Percentiles rank a stretch among this genome's conserved stretches.
Evolutionary conservation across 306 rosid genomes (phyloP).

Genomic region (Myrica gale): DNA sequence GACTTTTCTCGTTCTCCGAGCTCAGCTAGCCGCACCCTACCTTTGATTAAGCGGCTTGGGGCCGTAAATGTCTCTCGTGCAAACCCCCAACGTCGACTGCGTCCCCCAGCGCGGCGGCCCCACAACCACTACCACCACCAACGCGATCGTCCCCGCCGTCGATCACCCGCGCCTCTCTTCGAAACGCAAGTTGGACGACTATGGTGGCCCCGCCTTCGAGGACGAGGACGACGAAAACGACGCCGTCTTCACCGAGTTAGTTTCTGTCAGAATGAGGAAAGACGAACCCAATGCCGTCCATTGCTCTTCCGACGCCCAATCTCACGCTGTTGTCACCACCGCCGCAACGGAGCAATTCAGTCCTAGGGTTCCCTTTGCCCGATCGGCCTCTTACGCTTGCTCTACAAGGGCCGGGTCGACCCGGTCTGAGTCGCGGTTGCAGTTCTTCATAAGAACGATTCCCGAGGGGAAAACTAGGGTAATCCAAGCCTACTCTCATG

Average conservation of each 20-base stretch:
- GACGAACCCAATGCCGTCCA: slow-evolving; percentile 51
- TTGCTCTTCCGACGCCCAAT: slow-evolving; percentile 25
- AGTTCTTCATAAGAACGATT: slow-evolving; percentile 64
- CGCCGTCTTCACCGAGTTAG: slow-evolving; percentile 47
- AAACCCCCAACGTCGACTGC: slow-evolving; percentile 50
- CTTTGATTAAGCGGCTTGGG: slow-evolving; percentile 42
- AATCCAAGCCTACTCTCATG: slow-evolving; percentile 47
- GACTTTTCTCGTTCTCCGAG: neutral
- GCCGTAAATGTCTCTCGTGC: slow-evolving; percentile 67
- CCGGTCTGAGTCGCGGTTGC: slow-evolving; percentile 36
- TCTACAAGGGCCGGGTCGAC: slow-evolving; percentile 16
- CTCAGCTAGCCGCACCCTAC: neutral
- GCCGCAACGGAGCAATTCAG: slow-evolving; percentile 18
- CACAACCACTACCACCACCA: slow-evolving; percentile 10
- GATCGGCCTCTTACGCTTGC: slow-evolving; percentile 25
- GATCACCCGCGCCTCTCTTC: slow-evolving; percentile 39
- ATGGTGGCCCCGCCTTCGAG: slow-evolving; percentile 42
- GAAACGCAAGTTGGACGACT: slow-evolving; percentile 75
- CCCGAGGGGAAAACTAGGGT: slow-evolving; percentile 49
- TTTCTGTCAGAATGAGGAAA: slow-evolving; percentile 63
- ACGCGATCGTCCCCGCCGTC: slow-evolving; percentile 31
- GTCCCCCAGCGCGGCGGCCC: slow-evolving; percentile 41
- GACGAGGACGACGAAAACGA: slow-evolving; percentile 45
- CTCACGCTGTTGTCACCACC: slow-evolving; percentile 11
- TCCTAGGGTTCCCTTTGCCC: slow-evolving; percentile 38